These are phyloP conservation scores for Pythium aphanidermatum DNA, from an alignment of 352 stramenopile genomes.

Conservation along the genomic window DNA sequence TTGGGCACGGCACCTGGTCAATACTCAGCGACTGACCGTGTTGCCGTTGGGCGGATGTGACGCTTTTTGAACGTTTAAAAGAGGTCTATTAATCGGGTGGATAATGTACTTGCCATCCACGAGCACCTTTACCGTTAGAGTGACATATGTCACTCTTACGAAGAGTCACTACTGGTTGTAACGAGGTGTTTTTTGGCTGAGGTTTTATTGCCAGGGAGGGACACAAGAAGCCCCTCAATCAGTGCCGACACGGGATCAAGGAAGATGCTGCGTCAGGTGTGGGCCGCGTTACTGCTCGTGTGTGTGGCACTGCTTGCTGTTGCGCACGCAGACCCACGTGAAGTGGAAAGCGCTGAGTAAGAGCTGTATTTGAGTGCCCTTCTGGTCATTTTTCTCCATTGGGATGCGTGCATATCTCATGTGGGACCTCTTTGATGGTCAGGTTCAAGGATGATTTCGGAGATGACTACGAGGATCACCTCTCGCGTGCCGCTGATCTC, in stretches of 20 bases:
- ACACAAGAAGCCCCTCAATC: too few relatives aligned
- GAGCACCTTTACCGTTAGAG: neutral
- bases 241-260: too few relatives aligned
- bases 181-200: neutral
- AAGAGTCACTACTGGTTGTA: neutral
- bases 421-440: neutral
- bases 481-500: conserved; percentile 22
- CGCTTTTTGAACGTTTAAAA: conserved; percentile 24
- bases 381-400: neutral
- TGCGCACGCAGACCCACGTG: conserved; percentile 37
- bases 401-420: conserved; percentile 10
- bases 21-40: too few relatives aligned
- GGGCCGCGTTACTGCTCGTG: conserved; percentile 29
- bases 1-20: too few relatives aligned
- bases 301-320: conserved; percentile 12
- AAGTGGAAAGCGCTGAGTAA: conserved; percentile 60
- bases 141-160: conserved; percentile 1
- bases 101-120: conserved; percentile 3
- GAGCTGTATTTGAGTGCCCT: conserved; percentile 7
- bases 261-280: conserved; percentile 20
- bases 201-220: neutral
- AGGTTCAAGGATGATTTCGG: conserved; percentile 68
- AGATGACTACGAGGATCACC: conserved; percentile 53
- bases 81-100: conserved; percentile 4
- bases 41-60: neutral